A percentile compares a stretch with the other conserved stretches of the same genome.
Evolutionary conservation across 768 basidiomycete genomes (phyloP).

Genomic region (Paxillus involutus): DNA sequence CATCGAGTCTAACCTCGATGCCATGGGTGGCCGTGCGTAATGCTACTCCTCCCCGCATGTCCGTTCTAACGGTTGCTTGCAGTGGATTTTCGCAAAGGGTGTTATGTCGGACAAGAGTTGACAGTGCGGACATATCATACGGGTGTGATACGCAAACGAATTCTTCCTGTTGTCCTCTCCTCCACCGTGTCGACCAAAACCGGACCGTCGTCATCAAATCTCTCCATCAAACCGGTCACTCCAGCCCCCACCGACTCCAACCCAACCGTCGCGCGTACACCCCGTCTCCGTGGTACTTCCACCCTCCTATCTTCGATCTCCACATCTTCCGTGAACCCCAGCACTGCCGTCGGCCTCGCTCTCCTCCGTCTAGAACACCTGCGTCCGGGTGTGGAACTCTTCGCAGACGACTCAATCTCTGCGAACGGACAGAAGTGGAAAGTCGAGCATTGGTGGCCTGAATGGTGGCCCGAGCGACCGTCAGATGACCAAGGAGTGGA

Average conservation of each 20-base stretch:
- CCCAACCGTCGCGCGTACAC: conserved; percentile 33
- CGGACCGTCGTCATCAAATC: conserved; percentile 19
- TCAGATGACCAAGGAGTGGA: conserved; percentile 16
- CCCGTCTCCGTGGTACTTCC: conserved; percentile 71
- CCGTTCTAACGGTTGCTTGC: conserved; percentile 16
- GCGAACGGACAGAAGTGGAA: conserved; percentile 30
- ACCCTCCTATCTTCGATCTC: conserved; percentile 63
- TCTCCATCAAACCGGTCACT: conserved; percentile 25
- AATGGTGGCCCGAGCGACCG: conserved; percentile 53
- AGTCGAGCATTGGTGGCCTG: conserved; percentile 69
- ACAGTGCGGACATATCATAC: conserved; percentile 97
- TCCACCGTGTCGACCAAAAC: conserved; percentile 27
- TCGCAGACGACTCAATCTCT: conserved; percentile 5
- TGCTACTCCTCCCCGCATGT: neutral
- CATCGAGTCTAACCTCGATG: conserved; percentile 91
- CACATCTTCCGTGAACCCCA: conserved; percentile 20
- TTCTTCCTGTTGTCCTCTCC: conserved; percentile 72
- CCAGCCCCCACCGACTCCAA: conserved; percentile 14
- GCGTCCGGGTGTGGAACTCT: conserved; percentile 24
- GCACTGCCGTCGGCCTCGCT: conserved; percentile 65
- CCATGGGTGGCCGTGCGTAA: conserved; percentile 87
- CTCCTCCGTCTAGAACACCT: conserved; percentile 76
- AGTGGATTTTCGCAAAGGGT: conserved; percentile 98
- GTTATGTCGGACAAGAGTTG: conserved; percentile 96
- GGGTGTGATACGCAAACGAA: conserved; percentile 86